Base-by-base conservation (phyloP, 495 filamentous ascomycete species). In the Talaromyces borbonicus region DNA sequence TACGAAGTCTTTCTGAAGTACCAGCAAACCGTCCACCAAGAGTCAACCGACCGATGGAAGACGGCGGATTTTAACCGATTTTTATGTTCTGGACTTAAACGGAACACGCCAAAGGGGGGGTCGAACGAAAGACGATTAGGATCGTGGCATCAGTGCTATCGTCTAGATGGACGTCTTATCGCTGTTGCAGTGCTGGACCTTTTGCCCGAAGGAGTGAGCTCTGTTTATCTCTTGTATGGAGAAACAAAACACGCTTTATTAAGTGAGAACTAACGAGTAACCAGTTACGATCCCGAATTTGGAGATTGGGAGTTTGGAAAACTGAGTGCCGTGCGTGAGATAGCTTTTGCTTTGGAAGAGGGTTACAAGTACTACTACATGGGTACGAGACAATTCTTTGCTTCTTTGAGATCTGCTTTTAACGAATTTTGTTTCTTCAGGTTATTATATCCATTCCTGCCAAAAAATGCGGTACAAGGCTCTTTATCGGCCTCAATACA, bases 131-230 rank as follows among this genome's bases (percentile, higher is more conserved):
- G 80, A 43, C 72, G 72, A 53, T 65, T 93, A 2, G 92, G 92
- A 6, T 90, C 85, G n/a, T 96, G 80, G 63, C 92, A 98, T 58
- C 90, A 95, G 61, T 92, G 86, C 66, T 95, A 98, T 62, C 78
- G 92, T 23, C 68, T 98, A 19, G 89, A 96, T 61, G 92, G 89
- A 14, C 74, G 80, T 43, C 74, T 98, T 26, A 79, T 97, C 27
- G 92, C 92, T 12, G 75, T 98, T 44, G 85, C 83, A 2, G 88
- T 97, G 8, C 66, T 98, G 25, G 92, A 98, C 59, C 65, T 97
- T 7, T 72, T 96, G 22, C 92, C 90, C 0, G 70, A 85, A 46
- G 82, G 80, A 47, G 87, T 98, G 24, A 96, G 90, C 64, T 87
- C 85, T 15, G 92, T 97, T 27, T 98, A 98, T 60, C 85, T 96